Base-by-base conservation (phyloP, 2,329 filamentous ascomycete genomes). In the Thermothelomyces thermophilus region DNA sequence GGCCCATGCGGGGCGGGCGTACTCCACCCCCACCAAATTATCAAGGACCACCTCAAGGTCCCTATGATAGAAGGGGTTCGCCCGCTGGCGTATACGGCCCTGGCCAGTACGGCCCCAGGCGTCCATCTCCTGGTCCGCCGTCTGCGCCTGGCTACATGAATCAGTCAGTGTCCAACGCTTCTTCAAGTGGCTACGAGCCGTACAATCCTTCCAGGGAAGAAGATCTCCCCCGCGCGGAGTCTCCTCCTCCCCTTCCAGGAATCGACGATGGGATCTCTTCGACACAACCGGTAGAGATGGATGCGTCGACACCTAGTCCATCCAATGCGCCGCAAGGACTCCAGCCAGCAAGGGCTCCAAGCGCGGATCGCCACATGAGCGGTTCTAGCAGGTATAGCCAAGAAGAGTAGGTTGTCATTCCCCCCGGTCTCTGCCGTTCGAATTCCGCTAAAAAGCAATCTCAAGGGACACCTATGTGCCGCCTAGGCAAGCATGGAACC, bases 201-300 rank as follows among this genome's bases (percentile, higher is more conserved):
- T 77, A 76, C 56, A 68, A 68, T 48, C 65, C 70, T 2, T 67
- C 72, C n/a, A 63, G 66, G 16, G 63, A 68, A 31, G 69, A 68
- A 31, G 69, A 71, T 42, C 65, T 83, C 19, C 77, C 81, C 2
- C 73, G 80, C 55, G 82, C 80, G 9, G 81, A 83, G 58, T 83
- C 80, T 1, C 80, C 81, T 8, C 82, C 83, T 14, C 83, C 83
- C 5, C 64, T 84, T 17, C 73, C 77, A 3, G 72, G 70, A 34
- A 63, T 68, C 40, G 66, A 71, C 36, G 62, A 70, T 50, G 58
- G 66, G 41, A 56, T 61, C n/a, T 58, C 65, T 30, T 65, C 82
- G 11, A 82, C 82, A 9, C 83, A 84, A 61, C 82, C 85, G 2
- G 78, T 90, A 46, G 89, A 93, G 65, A 90, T 94, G 87, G 84